A percentile compares a stretch with the other conserved stretches of the same genome.
Evolutionary conservation across 164 flowering plant genomes (phyloP).

Genomic region (Litsea cubeba): DNA sequence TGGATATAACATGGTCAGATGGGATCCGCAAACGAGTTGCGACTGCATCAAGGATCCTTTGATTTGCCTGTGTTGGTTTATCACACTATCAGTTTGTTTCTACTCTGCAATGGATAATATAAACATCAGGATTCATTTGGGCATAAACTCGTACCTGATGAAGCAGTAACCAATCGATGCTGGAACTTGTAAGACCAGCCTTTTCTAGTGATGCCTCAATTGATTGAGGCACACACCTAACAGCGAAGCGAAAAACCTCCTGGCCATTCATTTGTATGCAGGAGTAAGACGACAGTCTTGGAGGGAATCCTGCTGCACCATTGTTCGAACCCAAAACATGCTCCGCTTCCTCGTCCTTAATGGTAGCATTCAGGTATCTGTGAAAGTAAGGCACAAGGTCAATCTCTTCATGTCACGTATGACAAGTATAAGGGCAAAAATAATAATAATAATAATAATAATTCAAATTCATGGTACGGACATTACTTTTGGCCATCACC

Average conservation of each 20-base stretch:
- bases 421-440: neutral
- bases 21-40: conserved; percentile 63
- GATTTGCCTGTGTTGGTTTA: conserved; percentile 71
- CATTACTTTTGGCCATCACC: conserved; percentile 79
- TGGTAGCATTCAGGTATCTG: conserved; percentile 71
- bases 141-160: conserved; percentile 66
- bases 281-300: conserved; percentile 52
- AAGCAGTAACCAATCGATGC: conserved; percentile 85
- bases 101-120: neutral
- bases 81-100: neutral
- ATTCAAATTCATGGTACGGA: neutral
- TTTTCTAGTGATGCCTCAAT: conserved; percentile 64
- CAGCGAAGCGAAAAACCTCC: conserved; percentile 94
- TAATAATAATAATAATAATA: too few species aligned
- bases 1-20: conserved; percentile 66
- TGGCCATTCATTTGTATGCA: conserved; percentile 89
- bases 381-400: neutral
- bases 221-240: conserved; percentile 73
- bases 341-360: conserved; percentile 31
- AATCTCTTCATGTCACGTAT: neutral
- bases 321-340: conserved; percentile 36
- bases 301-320: conserved; percentile 59
- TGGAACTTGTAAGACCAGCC: conserved; percentile 57
- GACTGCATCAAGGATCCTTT: conserved; percentile 86
- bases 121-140: neutral